Conservation (phyloP, 83 land plant species). For the Picea engelmannii region DNA sequence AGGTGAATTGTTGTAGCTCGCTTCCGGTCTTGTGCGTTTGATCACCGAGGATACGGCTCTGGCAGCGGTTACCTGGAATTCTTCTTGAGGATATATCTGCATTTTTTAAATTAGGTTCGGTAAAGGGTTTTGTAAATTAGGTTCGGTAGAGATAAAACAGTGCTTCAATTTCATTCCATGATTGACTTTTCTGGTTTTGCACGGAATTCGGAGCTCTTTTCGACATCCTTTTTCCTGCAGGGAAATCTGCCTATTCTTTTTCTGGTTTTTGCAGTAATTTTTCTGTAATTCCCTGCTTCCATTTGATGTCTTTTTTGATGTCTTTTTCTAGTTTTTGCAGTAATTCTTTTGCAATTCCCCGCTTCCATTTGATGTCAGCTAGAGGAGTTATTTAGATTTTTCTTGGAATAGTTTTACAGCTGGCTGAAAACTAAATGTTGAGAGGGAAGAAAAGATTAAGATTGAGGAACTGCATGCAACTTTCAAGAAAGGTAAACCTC, state of each 20-base stretch:
- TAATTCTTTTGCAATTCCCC: no score
- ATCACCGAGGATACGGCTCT: not conserved
- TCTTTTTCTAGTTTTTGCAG: no score
- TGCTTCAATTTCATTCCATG: not conserved
- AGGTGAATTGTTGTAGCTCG: not conserved
- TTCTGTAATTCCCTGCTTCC: not conserved
- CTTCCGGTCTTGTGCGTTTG: not conserved
- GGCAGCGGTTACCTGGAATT: not conserved
- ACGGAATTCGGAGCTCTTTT: not conserved
- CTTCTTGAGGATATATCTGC: not conserved
- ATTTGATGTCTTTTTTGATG: not conserved
- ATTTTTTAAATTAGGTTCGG: not conserved
- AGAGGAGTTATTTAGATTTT: not conserved
- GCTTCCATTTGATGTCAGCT: not conserved
- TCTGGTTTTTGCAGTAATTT: not conserved
- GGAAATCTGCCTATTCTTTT: not conserved
- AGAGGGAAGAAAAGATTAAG: no score
- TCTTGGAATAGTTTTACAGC: not conserved
- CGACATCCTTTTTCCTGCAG: not conserved
- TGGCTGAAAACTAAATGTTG: no score
- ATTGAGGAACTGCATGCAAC: not conserved
- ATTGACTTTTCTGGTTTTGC: not conserved
- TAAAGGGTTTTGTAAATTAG: not conserved
- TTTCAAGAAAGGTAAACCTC: no score
- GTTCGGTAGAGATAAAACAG: not conserved